Base-by-base conservation (phyloP, 2,329 filamentous ascomycete genomes). In the Helotiales sp. region DNA sequence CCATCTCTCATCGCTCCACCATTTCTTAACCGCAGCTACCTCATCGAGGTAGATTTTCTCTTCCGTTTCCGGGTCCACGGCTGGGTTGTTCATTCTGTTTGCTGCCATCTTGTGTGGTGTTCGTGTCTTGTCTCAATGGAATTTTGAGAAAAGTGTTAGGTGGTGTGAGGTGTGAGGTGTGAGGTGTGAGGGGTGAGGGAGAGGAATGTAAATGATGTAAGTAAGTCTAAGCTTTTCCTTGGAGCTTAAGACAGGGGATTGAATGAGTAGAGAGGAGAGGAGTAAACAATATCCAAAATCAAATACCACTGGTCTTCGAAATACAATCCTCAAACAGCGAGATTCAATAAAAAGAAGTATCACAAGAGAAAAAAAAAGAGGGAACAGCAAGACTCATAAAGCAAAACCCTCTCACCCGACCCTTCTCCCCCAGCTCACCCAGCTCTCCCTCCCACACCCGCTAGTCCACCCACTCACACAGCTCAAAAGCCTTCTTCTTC, bases 1-100 rank as follows among this genome's bases (percentile, higher is more conserved):
- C 95, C 95, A 99, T 81, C 95, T 84, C 57, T 91, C 85, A 69
- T 96, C 90, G 53, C 80, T 82, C 95, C 95, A 99, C 95, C 95
- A 99, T 75, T 89, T 79, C 84, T 97, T 91, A 66, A 98, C 88
- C 66, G 89, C 86, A 69, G 88, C 85, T 59, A 98, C 91, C 73
- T 99, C 95, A 66, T 88, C 82, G 70, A 85, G 81, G 77, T 71
- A 74, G 30, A 71, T 63, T 58, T 74, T 77, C 60, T 87, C 84
- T 71, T 88, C 85, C 55, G 72, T 66, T 57, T 79, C 77, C 53
- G 80, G 79, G 71, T 85, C 81, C 65, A 85, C 76, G 60, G 82
- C 77, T 65, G 76, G 71, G 71, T 79, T 82, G 56, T 79, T 70
- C 85, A 88, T 87, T 73, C 63, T 67, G n/a, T 25, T 44, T 25